phyloP scores from a whole-genome alignment of 495 filamentous ascomycete species.

The Talaromyces thailandensis region DNA sequence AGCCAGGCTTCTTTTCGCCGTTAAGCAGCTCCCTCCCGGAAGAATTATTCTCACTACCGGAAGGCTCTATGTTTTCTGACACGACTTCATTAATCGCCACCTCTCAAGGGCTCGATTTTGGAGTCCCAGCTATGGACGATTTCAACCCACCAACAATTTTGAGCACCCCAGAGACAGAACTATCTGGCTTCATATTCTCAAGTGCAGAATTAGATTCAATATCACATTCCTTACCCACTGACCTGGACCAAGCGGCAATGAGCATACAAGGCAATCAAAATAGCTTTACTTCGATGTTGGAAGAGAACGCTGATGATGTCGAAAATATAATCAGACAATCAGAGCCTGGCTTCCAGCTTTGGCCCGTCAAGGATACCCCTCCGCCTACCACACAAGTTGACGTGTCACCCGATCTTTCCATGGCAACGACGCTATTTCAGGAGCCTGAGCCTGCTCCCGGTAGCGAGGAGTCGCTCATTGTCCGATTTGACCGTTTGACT shows the following conservation, averaged over 20 bases:
- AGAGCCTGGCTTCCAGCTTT: slow-evolving; percentile 25
- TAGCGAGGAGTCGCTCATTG: slow-evolving; percentile 55
- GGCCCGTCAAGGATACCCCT: slow-evolving; percentile 10
- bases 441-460: slow-evolving; percentile 39
- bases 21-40: slow-evolving; percentile 2
- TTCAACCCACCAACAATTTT: neutral
- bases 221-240: slow-evolving; percentile 4
- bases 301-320: slow-evolving; percentile 42
- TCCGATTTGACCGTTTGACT: slow-evolving; percentile 61
- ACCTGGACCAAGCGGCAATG: slow-evolving; percentile 3
- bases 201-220: neutral
- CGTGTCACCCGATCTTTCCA: neutral
- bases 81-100: neutral
- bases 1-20: neutral
- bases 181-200: slow-evolving; percentile 1
- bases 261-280: neutral
- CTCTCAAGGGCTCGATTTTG: neutral
- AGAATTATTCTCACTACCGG: neutral
- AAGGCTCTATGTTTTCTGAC: neutral
- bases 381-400: neutral
- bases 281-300: slow-evolving; percentile 16
- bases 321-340: slow-evolving; percentile 52
- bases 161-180: neutral
- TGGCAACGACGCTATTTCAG: slow-evolving; percentile 8
- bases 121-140: neutral